Evolutionary conservation across 176 grass and related monocot species (phyloP).

Genomic region (Luzula sylvatica): DNA sequence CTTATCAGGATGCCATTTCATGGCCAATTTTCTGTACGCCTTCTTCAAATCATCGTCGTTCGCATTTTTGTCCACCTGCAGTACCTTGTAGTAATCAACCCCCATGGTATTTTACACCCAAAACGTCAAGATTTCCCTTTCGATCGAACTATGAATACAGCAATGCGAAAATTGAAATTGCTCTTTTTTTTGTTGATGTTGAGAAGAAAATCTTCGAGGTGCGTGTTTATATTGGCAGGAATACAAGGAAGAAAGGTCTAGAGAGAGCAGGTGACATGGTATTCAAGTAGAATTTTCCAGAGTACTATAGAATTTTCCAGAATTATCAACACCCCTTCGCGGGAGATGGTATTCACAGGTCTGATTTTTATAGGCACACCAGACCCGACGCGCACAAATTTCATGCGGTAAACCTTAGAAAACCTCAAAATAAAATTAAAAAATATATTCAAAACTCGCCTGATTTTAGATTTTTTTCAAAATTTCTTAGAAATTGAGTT

Average conservation of each 20-base stretch:
- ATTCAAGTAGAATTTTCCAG: neutral
- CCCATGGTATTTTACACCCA: too few species aligned
- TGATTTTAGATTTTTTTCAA: too few species aligned
- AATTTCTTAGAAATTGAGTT: too few species aligned
- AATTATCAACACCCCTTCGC: slow-evolving; percentile 28
- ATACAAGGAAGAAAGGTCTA: slow-evolving; percentile 40
- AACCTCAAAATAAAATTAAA: too few species aligned
- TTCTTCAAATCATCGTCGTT: slow-evolving; percentile 94
- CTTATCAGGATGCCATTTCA: slow-evolving; percentile 98
- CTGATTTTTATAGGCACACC: too few species aligned
- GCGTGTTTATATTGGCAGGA: slow-evolving; percentile 23
- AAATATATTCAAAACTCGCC: too few species aligned
- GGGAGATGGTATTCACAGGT: too few species aligned
- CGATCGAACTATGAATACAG: neutral
- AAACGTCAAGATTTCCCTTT: neutral
- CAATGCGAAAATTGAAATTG: neutral
- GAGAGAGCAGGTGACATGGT: slow-evolving; percentile 19
- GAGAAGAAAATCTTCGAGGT: neutral
- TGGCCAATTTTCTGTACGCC: slow-evolving; percentile 93
- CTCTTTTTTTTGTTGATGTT: neutral
- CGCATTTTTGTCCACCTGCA: slow-evolving; percentile 68
- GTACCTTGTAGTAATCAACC: slow-evolving; percentile 82
- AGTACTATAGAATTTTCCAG: slow-evolving; percentile 66
- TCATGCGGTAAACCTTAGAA: too few species aligned
- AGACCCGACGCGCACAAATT: too few species aligned